Evolutionary conservation across 2,329 filamentous ascomycete species (phyloP).

Genomic region (Geoglossum cookeanum): DNA sequence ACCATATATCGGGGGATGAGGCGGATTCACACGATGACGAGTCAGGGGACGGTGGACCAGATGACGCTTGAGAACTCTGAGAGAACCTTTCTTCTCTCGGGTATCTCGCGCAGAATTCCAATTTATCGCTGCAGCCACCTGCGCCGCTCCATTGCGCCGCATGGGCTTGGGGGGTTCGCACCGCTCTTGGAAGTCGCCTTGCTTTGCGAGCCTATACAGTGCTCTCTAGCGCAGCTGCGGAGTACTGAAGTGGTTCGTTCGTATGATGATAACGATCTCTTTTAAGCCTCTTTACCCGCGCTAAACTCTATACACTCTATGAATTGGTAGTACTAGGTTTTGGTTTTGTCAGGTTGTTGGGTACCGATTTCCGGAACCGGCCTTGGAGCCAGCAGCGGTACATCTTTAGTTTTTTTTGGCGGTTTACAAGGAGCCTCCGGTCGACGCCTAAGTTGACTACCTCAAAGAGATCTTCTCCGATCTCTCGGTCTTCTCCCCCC

Average conservation of each 20-base stretch:
- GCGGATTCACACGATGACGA: slow-evolving; percentile 23
- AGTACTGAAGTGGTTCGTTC: too few relatives aligned
- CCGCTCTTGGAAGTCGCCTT: too few relatives aligned
- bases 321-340: not conserved
- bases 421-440: slow-evolving; percentile 76
- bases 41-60: slow-evolving; percentile 14
- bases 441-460: slow-evolving; percentile 68
- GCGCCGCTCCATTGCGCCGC: too few relatives aligned
- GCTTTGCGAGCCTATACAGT: too few relatives aligned
- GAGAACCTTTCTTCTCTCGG: not conserved
- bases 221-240: too few relatives aligned
- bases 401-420: slow-evolving; percentile 86
- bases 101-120: not conserved
- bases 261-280: too few relatives aligned
- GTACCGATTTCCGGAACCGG: slow-evolving; percentile 44
- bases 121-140: not conserved
- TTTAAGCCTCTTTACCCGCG: not conserved
- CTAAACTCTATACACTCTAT: not conserved
- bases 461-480: slow-evolving; percentile 32
- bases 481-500: slow-evolving; percentile 3
- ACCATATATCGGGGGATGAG: slow-evolving; percentile 27
- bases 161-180: too few relatives aligned
- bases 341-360: not conserved
- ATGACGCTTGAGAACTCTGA: slow-evolving; percentile 9
- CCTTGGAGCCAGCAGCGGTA: slow-evolving; percentile 94